Conservation (phyloP, 495 filamentous ascomycete species). For the Opeltia flavorubescens region DNA sequence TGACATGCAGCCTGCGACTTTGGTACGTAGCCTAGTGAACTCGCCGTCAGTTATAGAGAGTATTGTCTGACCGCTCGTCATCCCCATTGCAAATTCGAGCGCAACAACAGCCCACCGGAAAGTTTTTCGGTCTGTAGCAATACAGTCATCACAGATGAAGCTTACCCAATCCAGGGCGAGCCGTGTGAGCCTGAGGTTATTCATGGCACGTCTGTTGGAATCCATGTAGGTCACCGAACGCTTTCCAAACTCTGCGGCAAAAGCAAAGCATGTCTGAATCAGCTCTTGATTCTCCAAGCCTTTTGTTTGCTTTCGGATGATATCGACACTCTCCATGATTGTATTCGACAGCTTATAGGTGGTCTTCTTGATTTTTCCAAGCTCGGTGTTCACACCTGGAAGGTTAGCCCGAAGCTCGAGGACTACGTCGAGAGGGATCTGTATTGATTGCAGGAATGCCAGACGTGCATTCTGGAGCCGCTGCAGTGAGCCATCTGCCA, state of each 20-base stretch:
- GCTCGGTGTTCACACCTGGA: constrained; percentile 74
- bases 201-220: constrained; percentile 83
- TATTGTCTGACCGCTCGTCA: constrained; percentile 86
- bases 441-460: constrained; percentile 60
- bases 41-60: constrained; percentile 74
- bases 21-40: constrained; percentile 64
- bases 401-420: constrained; percentile 89
- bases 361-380: constrained; percentile 91
- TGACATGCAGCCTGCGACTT: constrained; percentile 95
- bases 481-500: constrained; percentile 75
- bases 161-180: constrained; percentile 93
- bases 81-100: constrained; percentile 91
- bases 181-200: constrained; percentile 85
- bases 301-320: constrained; percentile 70
- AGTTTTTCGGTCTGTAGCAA: constrained; percentile 85
- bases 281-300: constrained; percentile 85
- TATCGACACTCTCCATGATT: constrained; percentile 97
- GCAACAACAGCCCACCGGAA: constrained; percentile 95
- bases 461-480: constrained; percentile 64
- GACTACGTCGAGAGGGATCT: constrained; percentile 70
- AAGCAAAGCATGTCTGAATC: constrained; percentile 97
- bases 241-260: constrained; percentile 95
- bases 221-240: constrained; percentile 88
- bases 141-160: constrained; percentile 94
- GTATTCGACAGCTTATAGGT: constrained; percentile 95